These are phyloP conservation scores for Rhododendron williamsianum DNA, from an alignment of 148 eudicot genomes.

Conservation along the genomic window DNA sequence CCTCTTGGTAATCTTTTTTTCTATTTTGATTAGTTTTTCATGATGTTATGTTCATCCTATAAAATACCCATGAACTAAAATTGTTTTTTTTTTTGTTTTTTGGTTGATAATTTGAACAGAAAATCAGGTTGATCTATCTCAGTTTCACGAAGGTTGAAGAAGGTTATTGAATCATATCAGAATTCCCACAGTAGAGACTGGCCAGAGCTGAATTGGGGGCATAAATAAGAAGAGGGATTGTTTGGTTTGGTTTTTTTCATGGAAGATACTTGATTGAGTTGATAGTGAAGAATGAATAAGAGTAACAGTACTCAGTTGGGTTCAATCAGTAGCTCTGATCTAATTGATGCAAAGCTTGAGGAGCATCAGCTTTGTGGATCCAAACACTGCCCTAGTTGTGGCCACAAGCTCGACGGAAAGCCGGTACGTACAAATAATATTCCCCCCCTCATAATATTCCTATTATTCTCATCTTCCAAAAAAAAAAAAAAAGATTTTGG, in stretches of 20 bases:
- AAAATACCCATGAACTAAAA: neutral
- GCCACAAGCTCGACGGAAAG: slow-evolving; percentile 83
- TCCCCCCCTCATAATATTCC: neutral
- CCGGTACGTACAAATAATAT: slow-evolving; percentile 48
- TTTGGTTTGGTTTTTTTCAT: neutral
- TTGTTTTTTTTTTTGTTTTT: neutral
- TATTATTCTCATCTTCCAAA: slow-evolving; percentile 27
- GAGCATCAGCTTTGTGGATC: slow-evolving; percentile 92
- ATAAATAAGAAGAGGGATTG: neutral
- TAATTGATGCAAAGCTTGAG: slow-evolving; percentile 93
- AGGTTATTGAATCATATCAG: neutral
- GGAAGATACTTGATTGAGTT: slow-evolving; percentile 14
- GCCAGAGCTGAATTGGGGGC: neutral
- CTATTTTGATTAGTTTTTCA: neutral
- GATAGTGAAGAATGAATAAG: slow-evolving; percentile 8
- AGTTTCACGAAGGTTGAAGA: neutral
- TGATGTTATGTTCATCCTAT: neutral
- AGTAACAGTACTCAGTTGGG: slow-evolving; percentile 32
- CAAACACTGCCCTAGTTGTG: slow-evolving; percentile 91
- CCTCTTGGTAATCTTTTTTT: neutral
- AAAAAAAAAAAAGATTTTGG: slow-evolving; percentile 12
- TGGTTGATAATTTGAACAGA: neutral
- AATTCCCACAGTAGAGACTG: neutral
- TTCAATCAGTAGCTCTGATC: slow-evolving; percentile 65
- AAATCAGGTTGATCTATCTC: slow-evolving; percentile 2